phyloP scores from a whole-genome alignment of 805 yeast species.

The Candida endomychidarum region DNA sequence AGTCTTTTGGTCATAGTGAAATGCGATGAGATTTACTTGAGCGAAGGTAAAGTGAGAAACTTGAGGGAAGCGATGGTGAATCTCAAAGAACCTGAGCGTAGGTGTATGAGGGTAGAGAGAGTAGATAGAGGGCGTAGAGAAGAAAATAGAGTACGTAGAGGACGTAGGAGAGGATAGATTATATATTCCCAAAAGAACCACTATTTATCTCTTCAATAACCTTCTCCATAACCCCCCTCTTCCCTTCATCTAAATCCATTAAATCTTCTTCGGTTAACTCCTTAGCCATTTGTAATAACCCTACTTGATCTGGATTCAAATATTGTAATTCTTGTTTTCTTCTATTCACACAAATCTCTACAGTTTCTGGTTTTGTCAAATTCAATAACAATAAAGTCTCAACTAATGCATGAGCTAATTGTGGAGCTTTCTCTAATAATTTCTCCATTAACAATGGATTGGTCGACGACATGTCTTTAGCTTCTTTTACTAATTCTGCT shows the following conservation, averaged over 20 bases:
- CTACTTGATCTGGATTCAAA: slow-evolving; percentile 31
- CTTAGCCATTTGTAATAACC: slow-evolving; percentile 29
- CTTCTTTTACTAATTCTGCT: slow-evolving; percentile 51
- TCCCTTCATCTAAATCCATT: slow-evolving; percentile 24
- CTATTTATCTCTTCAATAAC: slow-evolving; percentile 24
- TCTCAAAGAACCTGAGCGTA: too few relatives aligned
- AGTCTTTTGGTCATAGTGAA: slow-evolving; percentile 27
- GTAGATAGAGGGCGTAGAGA: too few relatives aligned
- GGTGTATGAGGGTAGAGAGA: too few relatives aligned
- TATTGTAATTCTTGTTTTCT: slow-evolving; percentile 28
- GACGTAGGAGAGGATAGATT: too few relatives aligned
- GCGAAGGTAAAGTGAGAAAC: too few relatives aligned
- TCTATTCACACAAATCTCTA: slow-evolving; percentile 38
- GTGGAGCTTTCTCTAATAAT: slow-evolving; percentile 71
- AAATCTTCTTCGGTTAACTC: slow-evolving; percentile 31
- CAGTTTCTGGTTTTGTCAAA: slow-evolving; percentile 33
- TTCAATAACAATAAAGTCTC: slow-evolving; percentile 54
- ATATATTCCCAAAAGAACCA: slow-evolving; percentile 25
- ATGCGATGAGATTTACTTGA: too few relatives aligned
- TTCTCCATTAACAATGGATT: slow-evolving; percentile 60
- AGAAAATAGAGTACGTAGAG: too few relatives aligned
- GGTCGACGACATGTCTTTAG: slow-evolving; percentile 55
- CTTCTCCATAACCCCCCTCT: slow-evolving; percentile 20
- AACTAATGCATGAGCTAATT: slow-evolving; percentile 77
- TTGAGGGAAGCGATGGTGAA: too few relatives aligned